Conservation (phyloP, 106 monocot genomes). For the Alisma plantagoaquatica region DNA sequence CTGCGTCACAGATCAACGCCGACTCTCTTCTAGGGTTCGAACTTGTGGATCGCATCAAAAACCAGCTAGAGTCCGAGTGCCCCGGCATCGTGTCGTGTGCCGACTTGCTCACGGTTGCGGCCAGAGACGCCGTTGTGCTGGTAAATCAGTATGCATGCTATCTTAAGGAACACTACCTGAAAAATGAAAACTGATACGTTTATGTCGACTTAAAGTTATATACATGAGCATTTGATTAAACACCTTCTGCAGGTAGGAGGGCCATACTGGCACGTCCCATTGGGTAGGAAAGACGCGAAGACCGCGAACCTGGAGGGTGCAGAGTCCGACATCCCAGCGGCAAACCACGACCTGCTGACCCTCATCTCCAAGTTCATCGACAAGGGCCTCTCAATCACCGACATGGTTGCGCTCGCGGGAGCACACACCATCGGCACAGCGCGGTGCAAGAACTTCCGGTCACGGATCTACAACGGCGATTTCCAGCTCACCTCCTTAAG, state of each 20-base stretch:
- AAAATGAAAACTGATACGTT: no score
- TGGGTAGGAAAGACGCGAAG: slow-evolving; percentile 58
- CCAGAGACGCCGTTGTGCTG: slow-evolving; percentile 63
- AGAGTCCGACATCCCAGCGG: slow-evolving; percentile 42
- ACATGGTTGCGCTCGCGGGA: slow-evolving; percentile 72
- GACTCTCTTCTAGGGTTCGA: slow-evolving; percentile 47
- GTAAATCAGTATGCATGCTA: no score
- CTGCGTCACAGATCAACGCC: slow-evolving; percentile 22
- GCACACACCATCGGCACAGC: slow-evolving; percentile 81
- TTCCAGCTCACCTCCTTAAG: slow-evolving; percentile 23
- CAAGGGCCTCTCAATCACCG: slow-evolving; percentile 61
- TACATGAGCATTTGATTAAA: no score
- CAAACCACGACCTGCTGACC: slow-evolving; percentile 40
- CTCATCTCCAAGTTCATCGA: slow-evolving; percentile 54
- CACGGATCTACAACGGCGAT: slow-evolving; percentile 43
- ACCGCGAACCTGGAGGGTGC: slow-evolving; percentile 46
- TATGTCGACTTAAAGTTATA: not conserved
- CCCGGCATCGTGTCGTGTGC: slow-evolving; percentile 72
- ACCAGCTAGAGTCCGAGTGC: slow-evolving; percentile 72
- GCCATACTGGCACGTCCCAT: slow-evolving; percentile 80
- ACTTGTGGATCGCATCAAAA: slow-evolving; percentile 51
- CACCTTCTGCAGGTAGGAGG: slow-evolving; percentile 94
- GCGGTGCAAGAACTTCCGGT: slow-evolving; percentile 51
- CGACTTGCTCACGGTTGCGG: slow-evolving; percentile 75
- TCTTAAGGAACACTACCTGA: no score